Base-by-base conservation (phyloP, 2,329 filamentous ascomycete species). In the Aspergillus felis region DNA sequence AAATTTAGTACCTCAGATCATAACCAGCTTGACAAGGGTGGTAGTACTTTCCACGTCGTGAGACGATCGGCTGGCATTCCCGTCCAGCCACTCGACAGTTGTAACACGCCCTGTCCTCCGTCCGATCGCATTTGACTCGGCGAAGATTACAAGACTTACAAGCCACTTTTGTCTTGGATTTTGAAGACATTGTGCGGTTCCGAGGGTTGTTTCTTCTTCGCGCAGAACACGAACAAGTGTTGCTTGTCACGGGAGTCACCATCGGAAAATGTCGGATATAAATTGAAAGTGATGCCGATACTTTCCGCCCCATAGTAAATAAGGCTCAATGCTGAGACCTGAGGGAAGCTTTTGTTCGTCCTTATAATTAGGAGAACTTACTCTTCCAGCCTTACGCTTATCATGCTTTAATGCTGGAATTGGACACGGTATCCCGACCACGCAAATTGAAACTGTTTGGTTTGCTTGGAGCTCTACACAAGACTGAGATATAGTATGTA, bases 21-120 rank as follows among this genome's bases (percentile, higher is more conserved):
- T 24, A 7, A 25, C 8, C 42, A 46, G n/a, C n/a, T 4, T 25
- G 22, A 10, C 28, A 55, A 17, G 42, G 42, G 42, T 14, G 22
- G 25, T 9, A 24, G 27, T 56, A 58, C 57, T 56, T 58, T 56
- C 57, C 57, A 35, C 57, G 53, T 47, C 51, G 46, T n/a, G 57
- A 58, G n/a, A 56, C 46, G 28, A 58, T 56, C 6, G 53, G 57
- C 53, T 58, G n/a, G 53, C 57, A 58, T 5, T 56, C 50, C 12
- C 53, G 53, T 32, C 57, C 53, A 10, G 50, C 10, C 4, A 47
- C 17, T n/a, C n/a, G 53, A 50, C 57, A 58, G 25, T 49, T 41
- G 14, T 50, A 32, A 32, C 57, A 58, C 7, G 49, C 49, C 4
- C 44, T 38, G 12, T 53, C 44, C 22, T 58, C 53, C 9, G 57